Conservation (phyloP, 164 flowering plant genomes). For the Magnolia officinalis region DNA sequence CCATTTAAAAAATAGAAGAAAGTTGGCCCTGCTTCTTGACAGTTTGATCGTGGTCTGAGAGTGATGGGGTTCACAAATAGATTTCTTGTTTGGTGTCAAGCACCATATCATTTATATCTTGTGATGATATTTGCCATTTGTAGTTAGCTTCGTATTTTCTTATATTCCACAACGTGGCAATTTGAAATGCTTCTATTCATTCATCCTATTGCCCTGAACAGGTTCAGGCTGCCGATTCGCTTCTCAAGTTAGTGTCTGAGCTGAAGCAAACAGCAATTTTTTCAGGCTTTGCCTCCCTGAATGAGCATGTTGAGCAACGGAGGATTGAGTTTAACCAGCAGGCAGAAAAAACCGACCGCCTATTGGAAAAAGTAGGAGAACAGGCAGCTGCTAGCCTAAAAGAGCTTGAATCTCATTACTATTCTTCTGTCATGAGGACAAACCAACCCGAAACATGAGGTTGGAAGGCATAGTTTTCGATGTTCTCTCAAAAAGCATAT, state of each 20-base stretch:
- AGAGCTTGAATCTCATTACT: conserved; percentile 84
- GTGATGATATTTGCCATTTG: too few species aligned
- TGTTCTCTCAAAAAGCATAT: background rate
- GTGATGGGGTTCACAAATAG: background rate
- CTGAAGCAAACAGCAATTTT: conserved; percentile 95
- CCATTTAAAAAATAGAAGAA: background rate
- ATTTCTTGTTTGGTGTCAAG: too few species aligned
- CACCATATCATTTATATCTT: too few species aligned
- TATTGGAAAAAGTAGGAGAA: conserved; percentile 70
- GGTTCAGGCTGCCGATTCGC: conserved; percentile 94
- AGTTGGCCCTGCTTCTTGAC: background rate
- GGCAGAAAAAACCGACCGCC: conserved; percentile 59
- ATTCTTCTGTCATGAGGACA: conserved; percentile 52
- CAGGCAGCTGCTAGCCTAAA: conserved; percentile 88
- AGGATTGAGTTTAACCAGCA: conserved; percentile 53
- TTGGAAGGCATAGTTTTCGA: background rate
- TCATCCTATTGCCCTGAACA: conserved; percentile 21
- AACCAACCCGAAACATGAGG: conserved; percentile 14
- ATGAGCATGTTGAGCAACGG: conserved; percentile 88
- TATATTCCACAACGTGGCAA: background rate
- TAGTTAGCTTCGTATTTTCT: too few species aligned
- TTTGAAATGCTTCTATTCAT: background rate
- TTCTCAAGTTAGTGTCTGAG: conserved; percentile 92
- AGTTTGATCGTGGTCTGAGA: background rate
- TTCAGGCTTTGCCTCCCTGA: conserved; percentile 88